Conservation (phyloP, 352 stramenopile species). For the Globisporangium uncinulatum region DNA sequence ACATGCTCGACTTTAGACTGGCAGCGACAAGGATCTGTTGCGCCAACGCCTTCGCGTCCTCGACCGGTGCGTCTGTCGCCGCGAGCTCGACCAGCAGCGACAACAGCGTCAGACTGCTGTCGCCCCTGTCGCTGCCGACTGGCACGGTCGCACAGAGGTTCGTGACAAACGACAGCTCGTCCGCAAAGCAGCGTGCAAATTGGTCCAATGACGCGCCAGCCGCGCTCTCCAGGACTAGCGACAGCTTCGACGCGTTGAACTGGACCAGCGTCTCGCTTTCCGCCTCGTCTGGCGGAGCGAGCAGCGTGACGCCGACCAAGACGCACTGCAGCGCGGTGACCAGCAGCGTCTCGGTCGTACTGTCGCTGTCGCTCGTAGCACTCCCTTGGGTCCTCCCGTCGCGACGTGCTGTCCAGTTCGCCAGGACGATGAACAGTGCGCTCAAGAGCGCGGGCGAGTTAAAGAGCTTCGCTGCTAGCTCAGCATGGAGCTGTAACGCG, state of each 20-base stretch:
- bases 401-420: constrained; percentile 24
- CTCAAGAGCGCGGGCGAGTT: constrained; percentile 41
- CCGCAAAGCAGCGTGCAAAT: constrained; percentile 24
- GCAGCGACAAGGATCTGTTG: constrained; percentile 11
- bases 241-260: constrained; percentile 3
- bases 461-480: constrained; percentile 37
- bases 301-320: constrained; percentile 35
- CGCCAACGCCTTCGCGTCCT: constrained; percentile 7
- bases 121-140: neutral
- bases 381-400: constrained; percentile 1
- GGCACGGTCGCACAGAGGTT: constrained; percentile 25
- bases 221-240: neutral
- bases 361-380: constrained; percentile 3
- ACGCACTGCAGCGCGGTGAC: constrained; percentile 47
- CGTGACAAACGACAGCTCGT: constrained; percentile 26
- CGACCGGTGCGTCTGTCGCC: constrained; percentile 3
- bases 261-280: neutral
- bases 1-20: constrained; percentile 8
- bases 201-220: constrained; percentile 11
- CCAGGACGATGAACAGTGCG: constrained; percentile 36
- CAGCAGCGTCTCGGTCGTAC: constrained; percentile 46
- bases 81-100: constrained; percentile 7
- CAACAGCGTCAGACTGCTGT: neutral
- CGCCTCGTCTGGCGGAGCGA: constrained; percentile 8
- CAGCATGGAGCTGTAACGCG: constrained; percentile 23